These are phyloP conservation scores for Cornus suecica DNA, from an alignment of 148 eudicot genomes.

Conservation along the genomic window DNA sequence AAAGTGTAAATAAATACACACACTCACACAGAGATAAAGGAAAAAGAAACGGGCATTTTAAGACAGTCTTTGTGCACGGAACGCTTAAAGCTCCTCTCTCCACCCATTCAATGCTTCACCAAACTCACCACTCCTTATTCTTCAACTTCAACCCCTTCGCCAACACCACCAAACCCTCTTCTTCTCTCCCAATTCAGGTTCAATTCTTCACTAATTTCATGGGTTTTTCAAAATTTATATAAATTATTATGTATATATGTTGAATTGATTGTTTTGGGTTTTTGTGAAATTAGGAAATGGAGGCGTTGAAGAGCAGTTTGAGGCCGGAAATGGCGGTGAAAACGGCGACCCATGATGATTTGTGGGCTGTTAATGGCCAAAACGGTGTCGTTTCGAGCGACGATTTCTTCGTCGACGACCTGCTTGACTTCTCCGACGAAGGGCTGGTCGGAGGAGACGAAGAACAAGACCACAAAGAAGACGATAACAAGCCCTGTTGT, in stretches of 20 bases:
- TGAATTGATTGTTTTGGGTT: conserved; percentile 6
- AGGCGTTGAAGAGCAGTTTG: conserved; percentile 34
- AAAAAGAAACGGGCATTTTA: conserved; percentile 23
- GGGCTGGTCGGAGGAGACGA: conserved; percentile 6
- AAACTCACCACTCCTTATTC: conserved; percentile 38
- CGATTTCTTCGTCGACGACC: conserved; percentile 51
- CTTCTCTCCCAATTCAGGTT: conserved; percentile 7
- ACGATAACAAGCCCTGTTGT: conserved; percentile 3
- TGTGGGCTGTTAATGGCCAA: conserved; percentile 10
- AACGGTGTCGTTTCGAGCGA: conserved; percentile 27
- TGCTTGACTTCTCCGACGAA: conserved; percentile 40
- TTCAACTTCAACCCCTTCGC: conserved; percentile 26
- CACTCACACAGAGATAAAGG: background rate
- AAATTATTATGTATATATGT: background rate
- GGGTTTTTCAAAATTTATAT: background rate
- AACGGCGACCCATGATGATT: conserved; percentile 12
- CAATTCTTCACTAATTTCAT: background rate
- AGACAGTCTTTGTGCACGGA: conserved; percentile 11
- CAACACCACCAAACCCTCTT: background rate
- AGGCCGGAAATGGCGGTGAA: conserved; percentile 18
- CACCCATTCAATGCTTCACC: conserved; percentile 77
- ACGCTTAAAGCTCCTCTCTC: conserved; percentile 4
- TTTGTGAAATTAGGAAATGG: conserved; percentile 19
- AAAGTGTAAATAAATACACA: background rate
- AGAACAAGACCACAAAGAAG: background rate